Conservation (phyloP, 2,329 filamentous ascomycete genomes). For the Apiospora arundinis region DNA sequence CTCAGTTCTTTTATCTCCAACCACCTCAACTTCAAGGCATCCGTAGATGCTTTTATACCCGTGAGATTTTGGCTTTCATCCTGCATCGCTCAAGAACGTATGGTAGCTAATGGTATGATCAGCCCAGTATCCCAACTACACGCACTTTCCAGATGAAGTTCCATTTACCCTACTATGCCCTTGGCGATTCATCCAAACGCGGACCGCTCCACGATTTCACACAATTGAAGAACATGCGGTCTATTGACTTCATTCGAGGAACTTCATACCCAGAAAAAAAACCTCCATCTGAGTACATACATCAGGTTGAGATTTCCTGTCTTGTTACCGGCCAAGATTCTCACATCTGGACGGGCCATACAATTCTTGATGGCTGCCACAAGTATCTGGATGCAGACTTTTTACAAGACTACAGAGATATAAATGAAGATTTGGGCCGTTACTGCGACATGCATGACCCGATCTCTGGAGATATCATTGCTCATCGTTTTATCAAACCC, state of each 20-base stretch:
- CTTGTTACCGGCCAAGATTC: background rate
- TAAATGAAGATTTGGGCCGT: background rate
- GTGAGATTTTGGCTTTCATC: background rate
- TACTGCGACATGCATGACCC: background rate
- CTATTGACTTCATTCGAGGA: background rate
- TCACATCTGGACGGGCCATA: background rate
- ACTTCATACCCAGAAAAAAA: too few relatives aligned
- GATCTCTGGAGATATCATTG: too few relatives aligned
- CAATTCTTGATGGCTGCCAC: background rate
- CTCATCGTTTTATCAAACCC: too few relatives aligned
- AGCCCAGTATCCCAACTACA: background rate
- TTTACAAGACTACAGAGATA: fast-evolving
- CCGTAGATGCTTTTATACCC: background rate
- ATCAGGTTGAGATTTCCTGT: background rate
- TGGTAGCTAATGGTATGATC: background rate
- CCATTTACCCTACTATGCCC: background rate
- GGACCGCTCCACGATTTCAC: fast-evolving
- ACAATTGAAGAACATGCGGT: too few relatives aligned
- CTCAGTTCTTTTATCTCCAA: background rate
- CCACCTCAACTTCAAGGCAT: background rate
- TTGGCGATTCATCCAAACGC: background rate
- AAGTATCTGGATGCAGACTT: background rate
- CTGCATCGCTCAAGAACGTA: too few relatives aligned
- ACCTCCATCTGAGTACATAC: background rate
- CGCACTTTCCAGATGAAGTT: background rate